Evolutionary conservation across 1,139 yeast species (phyloP), one percentile per base, ranked within the genome.

Genomic region (Geotrichum restrictum): DNA sequence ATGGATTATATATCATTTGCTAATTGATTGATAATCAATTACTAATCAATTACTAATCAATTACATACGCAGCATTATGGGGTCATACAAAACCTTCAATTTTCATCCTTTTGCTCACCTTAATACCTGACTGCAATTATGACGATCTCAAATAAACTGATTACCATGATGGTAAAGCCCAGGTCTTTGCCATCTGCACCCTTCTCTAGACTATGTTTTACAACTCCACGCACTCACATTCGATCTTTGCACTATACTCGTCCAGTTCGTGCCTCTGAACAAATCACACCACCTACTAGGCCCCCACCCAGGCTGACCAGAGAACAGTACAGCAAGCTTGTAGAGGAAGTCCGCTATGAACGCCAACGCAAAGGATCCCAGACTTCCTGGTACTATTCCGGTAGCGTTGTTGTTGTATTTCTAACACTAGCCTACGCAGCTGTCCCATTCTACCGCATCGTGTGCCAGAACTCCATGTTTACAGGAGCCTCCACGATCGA

Each of bases 401-500:
- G 83, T 0, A 83, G 95, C 24, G 73, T 88, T 40, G 83, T 84
- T 13, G 72, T 93, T 29, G 72, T 83, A 8, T 88, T 88, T 57
- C 72, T 88, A 45, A 93, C 97, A 0, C 73, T 93, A 21, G 78
- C 96, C 0, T 93, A 89, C 69, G 87, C 93, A 10, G 88, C 97
- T 0, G 98, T 94, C 10, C 98, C 98, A 2, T 72, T 94, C 19
- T 94, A 94, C 68, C 74, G 97, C 60, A 91, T 93, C 19, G 77
- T 94, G 44, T 94, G 99, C 74, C 88, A 91, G 63, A 80, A 96
- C 70, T 91, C 97, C 0, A 98, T 98, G 0, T 93, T 86, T 79
- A 96, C 93, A 49, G 99, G 99, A 46, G 82, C 84, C 10, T 98
- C 98, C 14, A 85, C 91, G 61, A 89, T 97, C 0, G 98, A 93